Percentiles rank a stretch among this genome's conserved stretches.
Evolutionary conservation across 2,329 filamentous ascomycete genomes (phyloP).

Genomic region (Claviceps africana): DNA sequence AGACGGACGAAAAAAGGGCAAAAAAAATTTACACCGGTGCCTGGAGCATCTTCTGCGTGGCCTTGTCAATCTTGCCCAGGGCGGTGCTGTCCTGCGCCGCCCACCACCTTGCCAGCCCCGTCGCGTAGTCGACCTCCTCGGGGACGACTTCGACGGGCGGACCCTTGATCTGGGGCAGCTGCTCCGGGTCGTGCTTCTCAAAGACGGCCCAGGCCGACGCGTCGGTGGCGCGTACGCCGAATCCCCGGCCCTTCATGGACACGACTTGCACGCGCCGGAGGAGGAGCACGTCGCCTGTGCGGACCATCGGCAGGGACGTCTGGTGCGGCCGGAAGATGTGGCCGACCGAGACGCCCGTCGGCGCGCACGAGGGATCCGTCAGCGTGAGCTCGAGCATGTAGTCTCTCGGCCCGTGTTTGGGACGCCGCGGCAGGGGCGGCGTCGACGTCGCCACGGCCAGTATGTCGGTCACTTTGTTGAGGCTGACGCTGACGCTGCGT

Average conservation of each 20-base stretch:
- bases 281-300: conserved; percentile 43
- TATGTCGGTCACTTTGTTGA: conserved; percentile 37
- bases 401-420: conserved; percentile 43
- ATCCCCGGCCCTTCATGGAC: conserved; percentile 39
- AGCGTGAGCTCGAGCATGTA: conserved; percentile 45
- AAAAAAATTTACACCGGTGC: not conserved
- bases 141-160: conserved; percentile 43
- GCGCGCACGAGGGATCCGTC: conserved; percentile 40
- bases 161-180: conserved; percentile 40
- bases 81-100: conserved; percentile 31
- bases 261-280: conserved; percentile 42
- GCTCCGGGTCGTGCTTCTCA: conserved; percentile 26
- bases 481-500: conserved; percentile 34
- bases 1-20: not conserved
- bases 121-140: conserved; percentile 35
- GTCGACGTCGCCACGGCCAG: conserved; percentile 39
- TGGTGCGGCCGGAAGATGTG: conserved; percentile 46
- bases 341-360: conserved; percentile 36
- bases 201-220: conserved; percentile 50
- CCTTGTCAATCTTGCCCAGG: conserved; percentile 33
- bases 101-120: conserved; percentile 36
- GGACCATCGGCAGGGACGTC: conserved; percentile 39
- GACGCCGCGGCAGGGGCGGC: conserved; percentile 36
- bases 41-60: conserved; percentile 21
- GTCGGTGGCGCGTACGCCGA: conserved; percentile 40